Conservation (phyloP, 257 asterid species). For the Petrea volubilis region DNA sequence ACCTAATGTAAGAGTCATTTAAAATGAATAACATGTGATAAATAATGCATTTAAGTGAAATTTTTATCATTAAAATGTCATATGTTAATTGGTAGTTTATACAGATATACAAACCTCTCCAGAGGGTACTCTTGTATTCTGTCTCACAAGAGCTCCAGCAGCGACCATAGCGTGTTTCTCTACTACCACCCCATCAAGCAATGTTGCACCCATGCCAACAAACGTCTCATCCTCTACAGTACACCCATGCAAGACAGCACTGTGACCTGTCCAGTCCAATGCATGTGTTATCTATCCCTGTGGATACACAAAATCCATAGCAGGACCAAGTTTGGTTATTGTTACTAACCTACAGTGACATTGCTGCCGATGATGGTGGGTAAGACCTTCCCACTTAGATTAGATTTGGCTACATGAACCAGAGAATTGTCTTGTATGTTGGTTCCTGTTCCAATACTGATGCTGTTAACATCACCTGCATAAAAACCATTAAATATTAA, state of each 20-base stretch:
- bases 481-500: neutral
- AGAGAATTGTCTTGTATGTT: slow-evolving; percentile 94
- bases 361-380: slow-evolving; percentile 80
- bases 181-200: slow-evolving; percentile 92
- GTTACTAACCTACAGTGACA: slow-evolving; percentile 85
- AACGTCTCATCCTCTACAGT: slow-evolving; percentile 94
- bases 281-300: too few species aligned
- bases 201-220: slow-evolving; percentile 93
- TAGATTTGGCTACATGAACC: slow-evolving; percentile 93
- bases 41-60: too few species aligned
- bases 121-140: slow-evolving; percentile 78
- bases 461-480: slow-evolving; percentile 86
- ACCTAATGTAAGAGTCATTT: too few species aligned
- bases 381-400: slow-evolving; percentile 84
- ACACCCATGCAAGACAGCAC: slow-evolving; percentile 92
- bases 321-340: neutral
- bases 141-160: slow-evolving; percentile 98
- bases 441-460: slow-evolving; percentile 88
- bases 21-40: too few species aligned
- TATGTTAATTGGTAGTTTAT: slow-evolving; percentile 5
- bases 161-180: slow-evolving; percentile 98
- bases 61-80: too few species aligned
- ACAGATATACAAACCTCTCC: slow-evolving; percentile 68
- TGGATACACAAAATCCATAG: slow-evolving; percentile 20
- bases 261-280: slow-evolving; percentile 65